These are phyloP conservation scores for Spirogloea muscicola DNA, from an alignment of 139 green algal genomes.

Conservation along the genomic window DNA sequence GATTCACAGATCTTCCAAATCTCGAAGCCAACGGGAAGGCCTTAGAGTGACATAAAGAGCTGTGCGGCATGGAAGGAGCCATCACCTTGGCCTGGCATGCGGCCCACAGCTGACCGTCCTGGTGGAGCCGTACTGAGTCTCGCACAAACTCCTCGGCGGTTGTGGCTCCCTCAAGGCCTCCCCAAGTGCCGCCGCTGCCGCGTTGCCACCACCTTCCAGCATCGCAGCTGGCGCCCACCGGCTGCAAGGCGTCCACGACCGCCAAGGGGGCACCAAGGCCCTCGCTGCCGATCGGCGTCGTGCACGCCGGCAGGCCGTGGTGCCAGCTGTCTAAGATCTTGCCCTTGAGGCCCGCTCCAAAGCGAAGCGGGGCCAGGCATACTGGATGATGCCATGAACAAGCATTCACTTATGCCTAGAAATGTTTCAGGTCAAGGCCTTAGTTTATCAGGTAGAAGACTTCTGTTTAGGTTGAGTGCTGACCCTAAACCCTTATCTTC, in stretches of 20 bases:
- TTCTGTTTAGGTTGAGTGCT: too few species aligned
- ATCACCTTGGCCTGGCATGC: neutral
- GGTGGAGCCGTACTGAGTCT: constrained; percentile 1
- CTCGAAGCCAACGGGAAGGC: too few species aligned
- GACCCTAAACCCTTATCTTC: too few species aligned
- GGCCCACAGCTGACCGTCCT: neutral
- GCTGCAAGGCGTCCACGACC: neutral
- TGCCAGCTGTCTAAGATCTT: constrained; percentile 66
- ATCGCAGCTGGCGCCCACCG: neutral
- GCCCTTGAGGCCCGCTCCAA: constrained; percentile 66
- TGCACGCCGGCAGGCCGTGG: constrained; percentile 58
- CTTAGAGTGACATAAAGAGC: too few species aligned
- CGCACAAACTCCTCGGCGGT: neutral
- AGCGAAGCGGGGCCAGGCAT: constrained; percentile 60
- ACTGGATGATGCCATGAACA: constrained; percentile 27
- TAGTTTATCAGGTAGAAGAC: too few species aligned
- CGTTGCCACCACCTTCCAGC: neutral
- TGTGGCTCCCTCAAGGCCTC: neutral
- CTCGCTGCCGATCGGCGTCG: constrained; percentile 58
- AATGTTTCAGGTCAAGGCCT: too few species aligned
- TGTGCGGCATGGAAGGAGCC: too few species aligned
- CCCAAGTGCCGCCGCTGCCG: neutral
- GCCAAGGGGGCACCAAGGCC: too few species aligned
- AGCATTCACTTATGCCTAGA: neutral
- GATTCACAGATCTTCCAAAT: too few species aligned